These are phyloP conservation scores for Plasmodium knowlesi DNA, from an alignment of 169 alveolate genomes.

Conservation along the genomic window DNA sequence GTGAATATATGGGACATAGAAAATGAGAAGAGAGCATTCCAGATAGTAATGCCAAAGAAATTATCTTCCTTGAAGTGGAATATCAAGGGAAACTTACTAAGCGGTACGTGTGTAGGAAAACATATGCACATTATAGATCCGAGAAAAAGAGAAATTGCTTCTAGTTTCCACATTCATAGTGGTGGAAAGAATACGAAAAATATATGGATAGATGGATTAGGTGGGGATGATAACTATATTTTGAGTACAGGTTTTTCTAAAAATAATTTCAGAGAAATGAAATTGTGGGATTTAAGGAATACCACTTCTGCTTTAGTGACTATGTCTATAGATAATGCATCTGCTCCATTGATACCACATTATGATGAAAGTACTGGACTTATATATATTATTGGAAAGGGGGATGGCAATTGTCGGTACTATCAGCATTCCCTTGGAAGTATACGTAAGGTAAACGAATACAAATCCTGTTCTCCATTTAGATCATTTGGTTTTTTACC, in stretches of 20 bases:
- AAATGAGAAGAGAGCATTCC: conserved; percentile 74
- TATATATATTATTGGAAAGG: conserved; percentile 81
- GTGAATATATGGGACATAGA: conserved; percentile 83
- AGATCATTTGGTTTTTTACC: conserved; percentile 83
- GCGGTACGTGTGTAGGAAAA: conserved; percentile 21
- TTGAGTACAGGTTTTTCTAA: conserved; percentile 84
- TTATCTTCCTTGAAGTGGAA: conserved; percentile 82
- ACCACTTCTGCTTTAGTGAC: conserved; percentile 66
- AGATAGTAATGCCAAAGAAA: conserved; percentile 73
- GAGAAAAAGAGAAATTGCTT: conserved; percentile 74
- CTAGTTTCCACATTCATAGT: conserved; percentile 77
- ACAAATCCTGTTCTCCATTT: conserved; percentile 81
- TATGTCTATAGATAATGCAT: conserved; percentile 80
- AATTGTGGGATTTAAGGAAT: conserved; percentile 83
- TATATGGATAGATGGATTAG: conserved; percentile 81
- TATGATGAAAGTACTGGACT: conserved; percentile 85
- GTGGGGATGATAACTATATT: conserved; percentile 77
- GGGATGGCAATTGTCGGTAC: conserved; percentile 83
- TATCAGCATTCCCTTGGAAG: conserved; percentile 81
- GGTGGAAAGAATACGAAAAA: conserved; percentile 79
- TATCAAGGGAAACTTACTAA: conserved; percentile 60
- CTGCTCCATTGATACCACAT: conserved; percentile 84
- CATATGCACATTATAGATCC: conserved; percentile 80
- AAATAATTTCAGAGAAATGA: conserved; percentile 82
- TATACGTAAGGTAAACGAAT: conserved; percentile 80